A percentile compares a stretch with the other conserved stretches of the same genome.
Evolutionary conservation across 495 filamentous ascomycete genomes (phyloP).

Genomic region (Cetradonia linearis): DNA sequence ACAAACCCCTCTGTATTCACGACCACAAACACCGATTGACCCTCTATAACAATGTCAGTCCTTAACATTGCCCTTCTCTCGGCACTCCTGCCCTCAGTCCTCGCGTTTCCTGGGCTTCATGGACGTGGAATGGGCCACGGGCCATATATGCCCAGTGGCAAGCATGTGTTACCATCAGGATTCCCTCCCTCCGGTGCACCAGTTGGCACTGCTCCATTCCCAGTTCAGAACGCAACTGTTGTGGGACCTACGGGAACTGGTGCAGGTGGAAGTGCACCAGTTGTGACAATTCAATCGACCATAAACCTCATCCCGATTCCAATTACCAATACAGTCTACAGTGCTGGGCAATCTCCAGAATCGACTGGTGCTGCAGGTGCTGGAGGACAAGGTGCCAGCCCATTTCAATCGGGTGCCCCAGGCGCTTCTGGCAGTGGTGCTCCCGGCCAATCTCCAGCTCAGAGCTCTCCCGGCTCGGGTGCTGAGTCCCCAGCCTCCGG

Average conservation of each 20-base stretch:
- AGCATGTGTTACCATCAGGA: background rate
- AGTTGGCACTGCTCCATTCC: conserved; percentile 15
- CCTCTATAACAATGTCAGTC: conserved; percentile 19
- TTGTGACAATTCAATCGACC: conserved; percentile 19
- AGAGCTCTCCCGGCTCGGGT: background rate
- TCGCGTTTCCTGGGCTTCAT: conserved; percentile 22
- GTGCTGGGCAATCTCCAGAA: conserved; percentile 2
- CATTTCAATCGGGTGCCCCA: conserved; percentile 11
- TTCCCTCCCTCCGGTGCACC: conserved; percentile 7
- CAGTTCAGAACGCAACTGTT: conserved; percentile 12
- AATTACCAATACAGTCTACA: background rate
- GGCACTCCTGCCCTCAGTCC: conserved; percentile 21
- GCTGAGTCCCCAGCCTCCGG: background rate
- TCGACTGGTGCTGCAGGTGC: conserved; percentile 10
- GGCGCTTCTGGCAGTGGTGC: background rate
- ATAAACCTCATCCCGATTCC: conserved; percentile 18
- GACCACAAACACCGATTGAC: conserved; percentile 2
- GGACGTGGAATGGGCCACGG: conserved; percentile 9
- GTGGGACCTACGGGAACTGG: conserved; percentile 9
- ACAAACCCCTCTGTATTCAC: background rate
- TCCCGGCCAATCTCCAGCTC: background rate
- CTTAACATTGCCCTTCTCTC: conserved; percentile 20
- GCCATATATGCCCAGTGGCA: conserved; percentile 1
- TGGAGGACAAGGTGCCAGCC: background rate
- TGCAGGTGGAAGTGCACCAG: background rate